phyloP scores from a whole-genome alignment of 305 asterid species.

The Ilex paraguariensis region DNA sequence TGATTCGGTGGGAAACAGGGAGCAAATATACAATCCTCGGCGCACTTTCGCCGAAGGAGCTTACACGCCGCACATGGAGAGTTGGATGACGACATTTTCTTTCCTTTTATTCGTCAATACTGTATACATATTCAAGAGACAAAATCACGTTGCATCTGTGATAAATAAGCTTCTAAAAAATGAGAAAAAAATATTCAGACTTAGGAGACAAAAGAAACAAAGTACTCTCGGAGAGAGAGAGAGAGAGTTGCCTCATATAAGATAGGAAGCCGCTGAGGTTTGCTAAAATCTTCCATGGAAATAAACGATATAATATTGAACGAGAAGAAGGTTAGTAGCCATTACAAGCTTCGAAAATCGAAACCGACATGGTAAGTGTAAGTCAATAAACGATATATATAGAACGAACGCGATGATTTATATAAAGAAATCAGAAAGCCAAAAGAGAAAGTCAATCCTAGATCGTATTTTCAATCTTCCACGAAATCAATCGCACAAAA shows the following conservation, averaged over 20 bases:
- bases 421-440: slow-evolving; percentile 15
- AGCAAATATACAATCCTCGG: slow-evolving; percentile 79
- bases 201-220: no score
- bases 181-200: no score
- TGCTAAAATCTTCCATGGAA: no score
- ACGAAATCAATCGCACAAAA: no score
- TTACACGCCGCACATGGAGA: slow-evolving; percentile 94
- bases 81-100: slow-evolving; percentile 64
- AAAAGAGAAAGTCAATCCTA: neutral
- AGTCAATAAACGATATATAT: slow-evolving; percentile 36
- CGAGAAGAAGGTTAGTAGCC: slow-evolving; percentile 16
- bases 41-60: slow-evolving; percentile 74
- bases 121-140: slow-evolving; percentile 7
- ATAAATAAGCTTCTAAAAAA: no score
- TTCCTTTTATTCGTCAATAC: neutral
- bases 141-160: no score
- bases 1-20: slow-evolving; percentile 87
- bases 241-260: no score
- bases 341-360: slow-evolving; percentile 27
- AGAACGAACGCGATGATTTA: slow-evolving; percentile 19
- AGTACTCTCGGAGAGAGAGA: no score
- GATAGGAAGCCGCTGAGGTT: no score
- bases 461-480: no score
- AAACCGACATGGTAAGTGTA: slow-evolving; percentile 28
- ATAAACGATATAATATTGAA: no score